Evolutionary conservation across 2,329 filamentous ascomycete species (phyloP).

Genomic region (Trichoderma lentiforme): DNA sequence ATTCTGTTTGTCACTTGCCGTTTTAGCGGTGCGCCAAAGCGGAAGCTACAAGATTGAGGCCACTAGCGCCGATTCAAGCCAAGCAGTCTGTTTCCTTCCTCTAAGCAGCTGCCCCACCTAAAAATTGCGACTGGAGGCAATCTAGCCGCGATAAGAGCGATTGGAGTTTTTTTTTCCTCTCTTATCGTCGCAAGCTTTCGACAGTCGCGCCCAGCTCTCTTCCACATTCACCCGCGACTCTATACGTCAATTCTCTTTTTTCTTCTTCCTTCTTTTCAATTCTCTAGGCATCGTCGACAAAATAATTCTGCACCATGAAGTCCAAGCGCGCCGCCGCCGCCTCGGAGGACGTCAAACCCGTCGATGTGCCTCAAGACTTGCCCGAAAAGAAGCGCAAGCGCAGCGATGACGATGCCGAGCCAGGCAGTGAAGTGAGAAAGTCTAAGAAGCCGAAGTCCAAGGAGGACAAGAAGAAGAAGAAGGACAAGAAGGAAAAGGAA

Average conservation of each 20-base stretch:
- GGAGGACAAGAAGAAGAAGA: slow-evolving; percentile 38
- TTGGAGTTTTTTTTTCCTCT: slow-evolving; percentile 3
- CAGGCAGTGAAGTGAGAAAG: slow-evolving; percentile 29
- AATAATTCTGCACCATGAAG: slow-evolving; percentile 28
- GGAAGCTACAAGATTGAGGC: neutral
- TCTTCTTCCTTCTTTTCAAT: neutral
- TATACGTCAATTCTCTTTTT: neutral
- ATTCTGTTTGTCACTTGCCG: neutral
- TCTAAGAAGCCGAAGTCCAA: slow-evolving; percentile 33
- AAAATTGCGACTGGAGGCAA: neutral
- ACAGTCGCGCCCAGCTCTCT: neutral
- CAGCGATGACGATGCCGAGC: slow-evolving; percentile 26
- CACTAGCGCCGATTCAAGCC: neutral
- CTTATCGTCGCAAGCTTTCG: neutral
- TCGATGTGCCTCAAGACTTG: slow-evolving; percentile 24
- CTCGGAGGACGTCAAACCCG: slow-evolving; percentile 29
- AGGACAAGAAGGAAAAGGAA: slow-evolving; percentile 37
- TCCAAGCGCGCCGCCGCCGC: slow-evolving; percentile 36
- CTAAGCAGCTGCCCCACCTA: neutral
- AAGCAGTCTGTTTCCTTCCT: neutral
- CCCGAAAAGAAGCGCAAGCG: slow-evolving; percentile 39
- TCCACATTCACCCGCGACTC: neutral
- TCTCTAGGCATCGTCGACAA: neutral
- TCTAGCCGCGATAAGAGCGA: slow-evolving; percentile 13
- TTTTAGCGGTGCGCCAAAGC: neutral